Percentiles rank a stretch among this genome's conserved stretches.
These are phyloP conservation scores for Fraxinus latifolia DNA, from an alignment of 305 asterid genomes.

Conservation along the genomic window DNA sequence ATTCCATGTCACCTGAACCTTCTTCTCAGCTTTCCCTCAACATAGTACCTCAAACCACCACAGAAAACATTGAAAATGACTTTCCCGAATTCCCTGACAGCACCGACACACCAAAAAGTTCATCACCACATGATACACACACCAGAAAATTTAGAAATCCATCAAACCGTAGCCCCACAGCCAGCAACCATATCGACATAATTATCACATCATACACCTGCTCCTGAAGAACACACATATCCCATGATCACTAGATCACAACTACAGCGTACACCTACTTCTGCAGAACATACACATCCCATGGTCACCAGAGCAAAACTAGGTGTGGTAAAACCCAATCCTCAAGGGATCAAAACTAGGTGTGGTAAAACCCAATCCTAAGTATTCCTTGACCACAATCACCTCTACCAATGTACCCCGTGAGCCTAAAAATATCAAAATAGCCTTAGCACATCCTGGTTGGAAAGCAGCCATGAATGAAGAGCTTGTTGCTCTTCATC, in stretches of 20 bases:
- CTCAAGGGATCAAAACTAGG: background rate
- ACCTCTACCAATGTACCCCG: background rate
- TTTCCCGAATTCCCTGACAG: too few species aligned
- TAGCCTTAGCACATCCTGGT: background rate
- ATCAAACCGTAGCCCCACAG: too few species aligned
- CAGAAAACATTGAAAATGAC: background rate
- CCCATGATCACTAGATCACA: too few species aligned
- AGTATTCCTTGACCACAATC: background rate
- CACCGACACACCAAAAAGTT: too few species aligned
- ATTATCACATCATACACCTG: background rate
- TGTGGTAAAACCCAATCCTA: background rate
- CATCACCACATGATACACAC: background rate
- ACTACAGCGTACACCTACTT: background rate
- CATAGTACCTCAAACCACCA: background rate
- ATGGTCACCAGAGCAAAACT: background rate
- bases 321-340: background rate
- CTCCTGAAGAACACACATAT: too few species aligned
- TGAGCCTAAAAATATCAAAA: background rate
- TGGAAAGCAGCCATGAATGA: background rate
- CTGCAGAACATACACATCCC: background rate
- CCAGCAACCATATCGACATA: background rate
- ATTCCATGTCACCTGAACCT: background rate
- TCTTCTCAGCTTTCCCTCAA: background rate
- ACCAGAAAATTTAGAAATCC: too few species aligned
- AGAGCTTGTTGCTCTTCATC: background rate